Evolutionary conservation across 495 filamentous ascomycete genomes (phyloP).

Genomic region (Cryomyces antarcticus): DNA sequence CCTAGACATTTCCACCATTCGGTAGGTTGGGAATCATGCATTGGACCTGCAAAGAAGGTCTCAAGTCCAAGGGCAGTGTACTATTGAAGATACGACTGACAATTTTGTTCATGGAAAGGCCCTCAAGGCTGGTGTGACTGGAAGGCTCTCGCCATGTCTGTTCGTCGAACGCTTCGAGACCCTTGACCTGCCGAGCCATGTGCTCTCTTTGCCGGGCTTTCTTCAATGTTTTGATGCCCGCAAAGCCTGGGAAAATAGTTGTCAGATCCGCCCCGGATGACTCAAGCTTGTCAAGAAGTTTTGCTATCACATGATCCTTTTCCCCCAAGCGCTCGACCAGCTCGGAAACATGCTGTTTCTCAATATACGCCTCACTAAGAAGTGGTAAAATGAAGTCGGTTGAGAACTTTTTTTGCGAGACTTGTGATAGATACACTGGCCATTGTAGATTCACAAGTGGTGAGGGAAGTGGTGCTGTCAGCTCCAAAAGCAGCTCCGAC

Average conservation of each 20-base stretch:
- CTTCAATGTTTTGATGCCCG: slow-evolving; percentile 5
- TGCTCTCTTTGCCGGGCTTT: slow-evolving; percentile 8
- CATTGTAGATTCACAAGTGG: slow-evolving; percentile 7
- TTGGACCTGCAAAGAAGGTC: too few species aligned
- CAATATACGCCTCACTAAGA: neutral
- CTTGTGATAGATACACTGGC: slow-evolving; percentile 2
- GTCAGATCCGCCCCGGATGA: slow-evolving; percentile 10
- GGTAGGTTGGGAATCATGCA: too few species aligned
- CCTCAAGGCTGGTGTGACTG: neutral
- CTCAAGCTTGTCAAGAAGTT: slow-evolving; percentile 13
- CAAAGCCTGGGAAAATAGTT: slow-evolving; percentile 10
- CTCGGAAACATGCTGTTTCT: slow-evolving; percentile 2
- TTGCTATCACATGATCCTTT: slow-evolving; percentile 14
- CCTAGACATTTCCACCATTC: too few species aligned
- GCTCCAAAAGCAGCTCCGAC: neutral
- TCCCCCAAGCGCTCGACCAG: slow-evolving; percentile 7
- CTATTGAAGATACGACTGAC: too few species aligned
- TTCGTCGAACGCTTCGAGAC: slow-evolving; percentile 11
- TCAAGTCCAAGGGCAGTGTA: too few species aligned
- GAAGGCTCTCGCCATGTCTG: slow-evolving; percentile 2
- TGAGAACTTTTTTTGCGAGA: neutral
- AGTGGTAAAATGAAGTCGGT: slow-evolving; percentile 6
- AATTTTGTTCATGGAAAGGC: too few species aligned
- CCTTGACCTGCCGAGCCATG: slow-evolving; percentile 9
- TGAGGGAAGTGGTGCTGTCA: slow-evolving; percentile 7